phyloP scores from a whole-genome alignment of 768 basidiomycete genomes.

The Austroboletus festivus region DNA sequence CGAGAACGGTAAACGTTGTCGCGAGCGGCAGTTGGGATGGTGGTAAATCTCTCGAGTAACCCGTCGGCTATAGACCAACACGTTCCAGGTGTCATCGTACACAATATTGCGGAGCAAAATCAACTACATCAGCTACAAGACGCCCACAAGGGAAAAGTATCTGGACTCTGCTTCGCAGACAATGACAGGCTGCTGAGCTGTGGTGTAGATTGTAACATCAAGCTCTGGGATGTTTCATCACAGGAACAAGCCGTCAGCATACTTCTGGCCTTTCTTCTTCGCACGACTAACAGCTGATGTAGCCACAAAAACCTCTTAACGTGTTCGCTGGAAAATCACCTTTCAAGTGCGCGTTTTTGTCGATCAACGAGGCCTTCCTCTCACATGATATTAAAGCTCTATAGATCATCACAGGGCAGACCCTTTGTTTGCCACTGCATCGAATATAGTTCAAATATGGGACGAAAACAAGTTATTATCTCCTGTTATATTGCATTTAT shows the following conservation, averaged over 20 bases:
- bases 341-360: slow-evolving; percentile 67
- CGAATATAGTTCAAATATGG: slow-evolving; percentile 93
- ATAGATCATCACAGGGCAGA: slow-evolving; percentile 93
- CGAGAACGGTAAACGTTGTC: slow-evolving; percentile 68
- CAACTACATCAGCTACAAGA: slow-evolving; percentile 54
- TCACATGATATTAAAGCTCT: slow-evolving; percentile 48
- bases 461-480: slow-evolving; percentile 81
- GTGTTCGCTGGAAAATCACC: slow-evolving; percentile 83
- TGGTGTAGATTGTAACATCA: slow-evolving; percentile 79
- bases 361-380: neutral
- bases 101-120: slow-evolving; percentile 65
- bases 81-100: slow-evolving; percentile 72
- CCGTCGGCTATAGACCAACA: neutral
- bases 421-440: slow-evolving; percentile 90
- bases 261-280: neutral
- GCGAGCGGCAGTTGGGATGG: slow-evolving; percentile 97
- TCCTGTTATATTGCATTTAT: neutral
- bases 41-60: slow-evolving; percentile 48
- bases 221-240: slow-evolving; percentile 64
- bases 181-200: slow-evolving; percentile 67
- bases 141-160: slow-evolving; percentile 84
- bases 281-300: slow-evolving; percentile 3
- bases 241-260: slow-evolving; percentile 40
- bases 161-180: slow-evolving; percentile 74
- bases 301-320: slow-evolving; percentile 58